phyloP scores from a whole-genome alignment of 164 flowering plant genomes.

The Amborella trichopoda region DNA sequence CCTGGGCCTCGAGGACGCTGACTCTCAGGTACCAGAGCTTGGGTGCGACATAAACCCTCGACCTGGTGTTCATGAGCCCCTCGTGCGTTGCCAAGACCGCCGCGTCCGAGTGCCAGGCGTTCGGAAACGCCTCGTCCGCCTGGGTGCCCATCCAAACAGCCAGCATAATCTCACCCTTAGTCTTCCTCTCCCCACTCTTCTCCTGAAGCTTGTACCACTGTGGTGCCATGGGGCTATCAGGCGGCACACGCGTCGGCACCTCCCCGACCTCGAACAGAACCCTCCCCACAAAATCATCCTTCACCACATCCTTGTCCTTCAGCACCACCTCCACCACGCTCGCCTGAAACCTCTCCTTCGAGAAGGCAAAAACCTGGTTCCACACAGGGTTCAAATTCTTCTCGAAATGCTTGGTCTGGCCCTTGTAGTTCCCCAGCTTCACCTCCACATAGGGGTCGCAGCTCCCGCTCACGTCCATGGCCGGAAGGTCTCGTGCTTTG shows the following conservation, averaged over 20 bases:
- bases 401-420: conserved; percentile 49
- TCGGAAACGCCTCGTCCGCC: conserved; percentile 78
- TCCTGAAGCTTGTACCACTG: conserved; percentile 69
- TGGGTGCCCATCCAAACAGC: conserved; percentile 97
- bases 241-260: conserved; percentile 72
- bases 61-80: conserved; percentile 38
- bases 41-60: conserved; percentile 83
- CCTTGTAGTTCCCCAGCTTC: conserved; percentile 81
- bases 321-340: conserved; percentile 44
- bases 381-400: conserved; percentile 72
- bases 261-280: conserved; percentile 44
- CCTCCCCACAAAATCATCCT: conserved; percentile 71
- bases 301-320: conserved; percentile 58
- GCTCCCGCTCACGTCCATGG: conserved; percentile 60
- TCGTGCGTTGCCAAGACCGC: conserved; percentile 29
- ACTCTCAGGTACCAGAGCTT: conserved; percentile 67
- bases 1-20: conserved; percentile 67
- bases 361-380: conserved; percentile 62
- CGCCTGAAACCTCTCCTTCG: conserved; percentile 51
- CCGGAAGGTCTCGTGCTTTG: conserved; percentile 69
- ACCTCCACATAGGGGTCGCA: conserved; percentile 84
- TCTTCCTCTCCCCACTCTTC: conserved; percentile 40
- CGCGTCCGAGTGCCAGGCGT: conserved; percentile 83
- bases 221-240: conserved; percentile 87
- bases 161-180: conserved; percentile 67